A percentile compares a stretch with the other conserved stretches of the same genome.
phyloP scores from a whole-genome alignment of 495 filamentous ascomycete species.

The Cairneyella variabilis region DNA sequence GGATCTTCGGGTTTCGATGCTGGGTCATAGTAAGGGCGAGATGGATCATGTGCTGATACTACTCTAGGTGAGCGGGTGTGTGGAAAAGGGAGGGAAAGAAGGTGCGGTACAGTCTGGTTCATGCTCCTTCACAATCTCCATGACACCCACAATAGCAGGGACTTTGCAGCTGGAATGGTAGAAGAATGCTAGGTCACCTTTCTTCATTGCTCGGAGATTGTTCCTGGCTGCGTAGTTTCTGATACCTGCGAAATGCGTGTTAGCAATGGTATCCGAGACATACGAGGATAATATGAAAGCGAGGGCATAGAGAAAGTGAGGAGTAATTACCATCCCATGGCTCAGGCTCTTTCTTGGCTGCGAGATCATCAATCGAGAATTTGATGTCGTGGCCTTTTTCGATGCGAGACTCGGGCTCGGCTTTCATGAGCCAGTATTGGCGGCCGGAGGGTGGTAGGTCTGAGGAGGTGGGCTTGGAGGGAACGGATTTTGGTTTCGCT shows the following conservation, averaged over 20 bases:
- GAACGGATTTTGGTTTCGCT: neutral
- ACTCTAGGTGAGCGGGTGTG: neutral
- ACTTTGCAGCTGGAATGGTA: constrained; percentile 95
- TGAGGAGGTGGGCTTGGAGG: neutral
- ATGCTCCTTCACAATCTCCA: constrained; percentile 86
- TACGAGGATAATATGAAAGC: no score
- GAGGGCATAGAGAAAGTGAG: constrained; percentile 13
- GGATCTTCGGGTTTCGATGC: constrained; percentile 65
- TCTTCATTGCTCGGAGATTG: constrained; percentile 84
- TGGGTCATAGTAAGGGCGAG: constrained; percentile 78
- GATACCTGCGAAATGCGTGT: constrained; percentile 17
- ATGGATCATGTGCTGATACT: constrained; percentile 79
- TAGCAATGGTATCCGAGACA: constrained; percentile 3
- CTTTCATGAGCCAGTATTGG: constrained; percentile 91
- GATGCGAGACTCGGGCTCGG: constrained; percentile 81
- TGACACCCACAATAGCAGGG: constrained; percentile 86
- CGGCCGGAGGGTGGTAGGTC: constrained; percentile 18
- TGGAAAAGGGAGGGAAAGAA: neutral
- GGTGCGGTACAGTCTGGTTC: constrained; percentile 69
- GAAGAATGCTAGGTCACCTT: constrained; percentile 91
- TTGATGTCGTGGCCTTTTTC: constrained; percentile 84
- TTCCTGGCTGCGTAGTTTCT: constrained; percentile 57
- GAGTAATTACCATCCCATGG: constrained; percentile 74
- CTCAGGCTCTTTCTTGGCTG: constrained; percentile 64
- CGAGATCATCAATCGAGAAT: constrained; percentile 93